Percentiles rank a stretch among this genome's conserved stretches.
phyloP scores from a whole-genome alignment of 805 yeast species.

The Saturnispora hagleri region DNA sequence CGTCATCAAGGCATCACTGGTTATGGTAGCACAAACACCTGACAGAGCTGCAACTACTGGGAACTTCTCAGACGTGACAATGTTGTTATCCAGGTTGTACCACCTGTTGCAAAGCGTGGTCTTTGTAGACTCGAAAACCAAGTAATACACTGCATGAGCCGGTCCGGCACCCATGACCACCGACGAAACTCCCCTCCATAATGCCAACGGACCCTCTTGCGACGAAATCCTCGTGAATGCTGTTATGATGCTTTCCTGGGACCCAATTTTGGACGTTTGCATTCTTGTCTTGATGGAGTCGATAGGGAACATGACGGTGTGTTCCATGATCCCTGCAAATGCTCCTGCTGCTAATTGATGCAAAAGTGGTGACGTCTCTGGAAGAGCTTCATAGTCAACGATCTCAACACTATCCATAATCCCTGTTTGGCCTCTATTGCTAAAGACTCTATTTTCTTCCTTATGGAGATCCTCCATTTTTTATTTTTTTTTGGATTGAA shows the following conservation, averaged over 20 bases:
- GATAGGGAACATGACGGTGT: slow-evolving; percentile 91
- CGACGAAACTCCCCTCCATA: slow-evolving; percentile 91
- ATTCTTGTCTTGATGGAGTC: slow-evolving; percentile 95
- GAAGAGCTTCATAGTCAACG: slow-evolving; percentile 81
- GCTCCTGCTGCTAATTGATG: slow-evolving; percentile 92
- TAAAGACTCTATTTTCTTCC: background rate
- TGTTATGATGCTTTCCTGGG: slow-evolving; percentile 41
- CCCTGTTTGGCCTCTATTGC: background rate
- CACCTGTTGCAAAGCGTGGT: slow-evolving; percentile 36
- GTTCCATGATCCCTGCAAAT: slow-evolving; percentile 99
- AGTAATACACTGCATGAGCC: slow-evolving; percentile 93
- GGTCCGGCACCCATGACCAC: slow-evolving; percentile 98
- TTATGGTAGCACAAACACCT: slow-evolving; percentile 88
- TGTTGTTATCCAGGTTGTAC: slow-evolving; percentile 26
- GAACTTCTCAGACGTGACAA: slow-evolving; percentile 57
- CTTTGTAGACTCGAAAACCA: slow-evolving; percentile 82
- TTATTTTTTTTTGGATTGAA: background rate
- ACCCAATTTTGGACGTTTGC: slow-evolving; percentile 45
- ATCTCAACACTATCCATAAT: slow-evolving; percentile 32
- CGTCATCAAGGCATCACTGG: slow-evolving; percentile 92
- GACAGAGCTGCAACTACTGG: slow-evolving; percentile 79
- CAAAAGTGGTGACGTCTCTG: slow-evolving; percentile 71
- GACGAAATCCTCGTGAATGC: slow-evolving; percentile 72
- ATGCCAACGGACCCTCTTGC: slow-evolving; percentile 76
- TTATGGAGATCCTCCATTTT: background rate